Base-by-base conservation (phyloP, 495 filamentous ascomycete genomes). In the Evansstolkia leycettana region DNA sequence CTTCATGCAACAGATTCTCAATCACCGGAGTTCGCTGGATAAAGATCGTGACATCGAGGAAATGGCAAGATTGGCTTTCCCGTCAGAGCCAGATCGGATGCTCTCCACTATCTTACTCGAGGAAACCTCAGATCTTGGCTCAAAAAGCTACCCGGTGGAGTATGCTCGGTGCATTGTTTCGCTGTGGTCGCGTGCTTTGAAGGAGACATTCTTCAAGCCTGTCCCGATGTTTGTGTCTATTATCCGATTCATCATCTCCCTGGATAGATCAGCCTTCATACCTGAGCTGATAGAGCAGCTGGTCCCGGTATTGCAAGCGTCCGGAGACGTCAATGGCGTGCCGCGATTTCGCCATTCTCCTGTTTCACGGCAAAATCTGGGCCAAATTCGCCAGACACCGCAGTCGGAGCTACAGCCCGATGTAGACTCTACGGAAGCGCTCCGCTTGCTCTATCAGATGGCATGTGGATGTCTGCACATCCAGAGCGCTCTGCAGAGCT, bases 181-280 rank as follows among this genome's bases (percentile, higher is more conserved):
- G 12, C 40, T 83, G n/a, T 84, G 80, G 80, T 56, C 65, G 10
- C 70, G 62, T 17, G 76, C 75, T 40, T 50, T 84, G 31, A 52
- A 62, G 16, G 80, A 82, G 42, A 64, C 64, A 36, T 75, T 67
- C 46, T 78, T 65, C 42, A 51, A 57, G 15, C 72, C 80, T 3
- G 42, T 84, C 3, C 64, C 69, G 36, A 65, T 78, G 25, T 62
- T 84, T 18, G 43, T 79, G 34, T 64, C 72, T 30, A 52, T 80
- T 15, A 48, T 75, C 14, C 57, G 61, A 28, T 72, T 68, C 38
- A 53, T 77, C 23, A 54, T 84, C 10, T 48, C 58, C 29, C 52
- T 67, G 42, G 67, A 75, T 41, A 58, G 62, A 5, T 36, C 60
- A 17, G 41, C 59, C 6, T 63, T 54, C 11, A 63, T 64, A 15